Percentiles rank a stretch among this genome's conserved stretches.
These are phyloP conservation scores for Tuctoria greenei DNA, from an alignment of 176 grass and related monocot genomes.

Conservation along the genomic window DNA sequence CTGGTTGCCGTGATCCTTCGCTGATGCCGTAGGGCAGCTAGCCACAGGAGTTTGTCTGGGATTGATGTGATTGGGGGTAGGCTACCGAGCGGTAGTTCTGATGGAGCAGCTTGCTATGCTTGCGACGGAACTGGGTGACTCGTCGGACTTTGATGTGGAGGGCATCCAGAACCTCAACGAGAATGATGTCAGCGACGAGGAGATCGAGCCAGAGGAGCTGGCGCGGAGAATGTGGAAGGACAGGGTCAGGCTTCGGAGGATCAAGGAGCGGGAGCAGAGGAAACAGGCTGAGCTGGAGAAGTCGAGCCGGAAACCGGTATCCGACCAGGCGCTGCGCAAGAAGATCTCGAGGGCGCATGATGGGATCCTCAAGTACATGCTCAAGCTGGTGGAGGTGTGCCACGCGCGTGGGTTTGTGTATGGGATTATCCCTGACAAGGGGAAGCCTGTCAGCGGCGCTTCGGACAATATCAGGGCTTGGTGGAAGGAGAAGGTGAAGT, in stretches of 20 bases:
- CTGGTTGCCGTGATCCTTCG: not conserved
- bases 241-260: constrained; percentile 72
- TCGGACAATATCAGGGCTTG: constrained; percentile 95
- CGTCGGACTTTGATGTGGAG: constrained; percentile 73
- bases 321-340: constrained; percentile 87
- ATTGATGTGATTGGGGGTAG: not conserved
- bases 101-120: constrained; percentile 77
- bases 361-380: constrained; percentile 97
- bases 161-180: constrained; percentile 70
- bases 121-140: constrained; percentile 53
- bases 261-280: constrained; percentile 73
- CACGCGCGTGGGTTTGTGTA: constrained; percentile 86
- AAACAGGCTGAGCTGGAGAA: constrained; percentile 48
- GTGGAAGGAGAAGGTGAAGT: constrained; percentile 99
- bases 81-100: not conserved
- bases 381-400: constrained; percentile 96
- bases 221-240: constrained; percentile 94
- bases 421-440: constrained; percentile 89
- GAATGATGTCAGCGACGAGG: constrained; percentile 95
- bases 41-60: not conserved
- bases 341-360: constrained; percentile 92
- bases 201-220: constrained; percentile 80
- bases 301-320: constrained; percentile 59
- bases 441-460: constrained; percentile 86
- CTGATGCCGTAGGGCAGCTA: not conserved